Evolutionary conservation across 1,284 basidiomycete genomes (phyloP), one percentile per base, ranked within the genome.

Genomic region (Sanghuangporus baumii): DNA sequence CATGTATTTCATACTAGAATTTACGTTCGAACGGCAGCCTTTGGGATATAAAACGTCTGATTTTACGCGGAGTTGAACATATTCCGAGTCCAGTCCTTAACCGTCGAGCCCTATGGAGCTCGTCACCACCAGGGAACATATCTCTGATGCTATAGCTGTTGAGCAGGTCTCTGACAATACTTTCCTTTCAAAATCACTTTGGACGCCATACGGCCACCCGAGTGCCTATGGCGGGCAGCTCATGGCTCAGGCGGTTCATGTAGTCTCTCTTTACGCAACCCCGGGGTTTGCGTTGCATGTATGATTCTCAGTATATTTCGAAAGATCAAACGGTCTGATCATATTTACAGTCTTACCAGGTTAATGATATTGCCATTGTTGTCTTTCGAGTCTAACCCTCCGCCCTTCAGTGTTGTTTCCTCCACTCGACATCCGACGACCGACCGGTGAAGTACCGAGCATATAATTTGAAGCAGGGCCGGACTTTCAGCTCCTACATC

Each of bases 201-300:
- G 85, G 81, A 67, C 85, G 16, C 92, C 91, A 0, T 72, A 74
- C 9, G 78, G 81, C 18, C 82, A 83, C 20, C 81, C 92, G 63
- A 93, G 93, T 31, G 93, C 93, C 4, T 96, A 93, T 69, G 94
- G 94, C 60, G 94, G 94, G 67, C 90, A 91, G 72, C 92, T 95
- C 63, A 94, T 96, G 67, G 93, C 88, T 9, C 93, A 95, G 71
- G 91, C 91, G 5, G 77, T 94, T 38, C 83, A 89, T 18, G 85
- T 91, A 9, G 92, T 92, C 3, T 88, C 88, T 23, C 83, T 85
- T 66, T 88, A 87, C 52, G 86, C 94, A 1, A 77, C 85, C 57
- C 75, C 83, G 18, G 77, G 76, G n/a, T 88, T 84, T 71, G 81
- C 82, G 16, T 76, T 95, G 26, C 90, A 94, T 75, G 89, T 91